phyloP scores from a whole-genome alignment of 73 alveolate species.

The Symbiodinium pilosum region DNA sequence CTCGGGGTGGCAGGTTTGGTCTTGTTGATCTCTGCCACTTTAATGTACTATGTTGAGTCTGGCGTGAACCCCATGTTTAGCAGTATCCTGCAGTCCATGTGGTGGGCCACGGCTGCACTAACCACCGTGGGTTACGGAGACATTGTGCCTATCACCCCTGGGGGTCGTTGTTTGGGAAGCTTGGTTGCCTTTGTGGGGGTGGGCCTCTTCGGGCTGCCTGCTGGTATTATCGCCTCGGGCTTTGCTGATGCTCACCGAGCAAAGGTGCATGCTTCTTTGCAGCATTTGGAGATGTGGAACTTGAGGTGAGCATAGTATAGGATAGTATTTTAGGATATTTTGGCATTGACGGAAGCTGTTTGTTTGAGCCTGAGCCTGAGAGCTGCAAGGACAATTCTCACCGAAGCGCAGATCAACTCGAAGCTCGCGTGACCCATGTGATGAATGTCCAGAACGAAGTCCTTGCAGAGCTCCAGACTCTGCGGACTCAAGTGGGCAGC shows the following conservation, averaged over 20 bases:
- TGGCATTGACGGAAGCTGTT: neutral
- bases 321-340: too few relatives aligned
- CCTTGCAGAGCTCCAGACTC: neutral
- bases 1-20: constrained; percentile 72
- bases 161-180: constrained; percentile 43
- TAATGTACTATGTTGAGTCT: constrained; percentile 69
- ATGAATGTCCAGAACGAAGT: neutral
- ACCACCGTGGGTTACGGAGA: constrained; percentile 81
- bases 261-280: neutral
- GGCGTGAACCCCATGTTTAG: constrained; percentile 17
- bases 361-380: too few relatives aligned
- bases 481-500: neutral
- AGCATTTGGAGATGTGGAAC: neutral
- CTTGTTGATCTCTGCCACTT: constrained; percentile 47
- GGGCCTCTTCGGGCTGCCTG: constrained; percentile 73
- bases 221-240: constrained; percentile 82
- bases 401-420: neutral
- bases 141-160: constrained; percentile 46
- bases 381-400: too few relatives aligned
- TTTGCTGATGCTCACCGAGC: constrained; percentile 35
- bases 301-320: too few relatives aligned
- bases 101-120: constrained; percentile 83
- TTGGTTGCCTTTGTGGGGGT: constrained; percentile 73
- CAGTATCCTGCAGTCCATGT: constrained; percentile 70
- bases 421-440: neutral